Base-by-base conservation (phyloP, 129 eudicot genomes). In the Centaurea solstitialis region DNA sequence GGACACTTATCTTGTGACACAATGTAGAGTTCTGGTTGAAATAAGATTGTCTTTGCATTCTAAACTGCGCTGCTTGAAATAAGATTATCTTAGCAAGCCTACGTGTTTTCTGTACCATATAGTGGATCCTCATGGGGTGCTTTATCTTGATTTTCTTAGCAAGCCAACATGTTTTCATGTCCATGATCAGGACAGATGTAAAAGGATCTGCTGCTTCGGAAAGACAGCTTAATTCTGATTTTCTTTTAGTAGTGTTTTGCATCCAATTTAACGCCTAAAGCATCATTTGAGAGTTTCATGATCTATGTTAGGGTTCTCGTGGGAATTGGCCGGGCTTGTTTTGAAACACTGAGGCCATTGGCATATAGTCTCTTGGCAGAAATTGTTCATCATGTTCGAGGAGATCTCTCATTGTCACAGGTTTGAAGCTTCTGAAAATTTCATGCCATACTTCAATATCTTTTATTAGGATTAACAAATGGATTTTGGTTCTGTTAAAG, bases 251-350 rank as follows among this genome's bases (percentile, higher is more conserved):
- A 68, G 71, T 35, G 35, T 80, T 64, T 23, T 74, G 59, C 65
- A 53, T 68, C 70, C 59, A 70, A 76, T 79, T 67, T 86, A 66
- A 72, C 64, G 47, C 77, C 47, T 74, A 73, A 17, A 75, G 40
- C 66, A 76, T 73, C 66, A 38, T 73, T 81, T 71, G 76, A 65
- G n/a, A 74, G 45, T 53, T 35, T 81, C 69, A 39, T 84, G 57
- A 53, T 53, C 76, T 70, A 50, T 77, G 26, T 28, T 83, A 94
- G 99, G 93, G 99, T 95, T 77, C 98, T 95, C 26, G 98, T 95
- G 86, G 99, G 99, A 79, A 91, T 94, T 87, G 99, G 99, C 13
- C 91, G 99, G 72, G 99, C 99, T 76, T 95, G 99, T 87, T 95
- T 89, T 76, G 99, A 95, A 85, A 90, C 97, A 62, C 76, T 92